A percentile compares a stretch with the other conserved stretches of the same genome.
These are phyloP conservation scores for Sarocladiaceae sp. DNA, from an alignment of 2,329 filamentous ascomycete species.

Conservation along the genomic window DNA sequence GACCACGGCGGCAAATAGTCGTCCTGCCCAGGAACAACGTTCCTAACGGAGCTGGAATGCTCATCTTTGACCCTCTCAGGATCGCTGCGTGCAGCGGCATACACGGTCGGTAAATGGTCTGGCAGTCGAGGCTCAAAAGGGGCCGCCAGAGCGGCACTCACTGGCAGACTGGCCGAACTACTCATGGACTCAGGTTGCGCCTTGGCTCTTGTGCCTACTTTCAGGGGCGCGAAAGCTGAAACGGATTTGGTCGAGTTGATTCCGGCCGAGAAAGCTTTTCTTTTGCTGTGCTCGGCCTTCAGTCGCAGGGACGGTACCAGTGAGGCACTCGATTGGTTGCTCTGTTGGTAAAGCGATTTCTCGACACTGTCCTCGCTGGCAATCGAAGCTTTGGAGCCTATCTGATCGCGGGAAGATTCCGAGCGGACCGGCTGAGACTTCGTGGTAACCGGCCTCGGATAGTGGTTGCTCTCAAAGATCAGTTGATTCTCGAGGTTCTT, in stretches of 20 bases:
- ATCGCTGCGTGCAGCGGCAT: conserved; percentile 16
- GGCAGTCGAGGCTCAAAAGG: conserved; percentile 36
- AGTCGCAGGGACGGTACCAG: neutral
- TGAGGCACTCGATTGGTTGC: neutral
- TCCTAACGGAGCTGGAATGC: no score
- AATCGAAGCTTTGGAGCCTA: conserved; percentile 12
- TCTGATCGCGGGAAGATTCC: conserved; percentile 12
- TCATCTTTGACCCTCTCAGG: neutral
- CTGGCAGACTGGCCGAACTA: conserved; percentile 32
- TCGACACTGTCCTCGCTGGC: conserved; percentile 12
- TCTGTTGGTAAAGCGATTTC: neutral
- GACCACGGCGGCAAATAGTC: neutral
- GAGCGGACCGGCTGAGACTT: conserved; percentile 16
- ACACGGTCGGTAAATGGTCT: neutral
- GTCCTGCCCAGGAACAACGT: neutral
- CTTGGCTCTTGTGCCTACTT: conserved; percentile 14
- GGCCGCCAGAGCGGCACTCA: conserved; percentile 41
- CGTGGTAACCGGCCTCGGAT: conserved; percentile 27
- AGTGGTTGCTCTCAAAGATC: conserved; percentile 36
- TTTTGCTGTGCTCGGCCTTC: neutral
- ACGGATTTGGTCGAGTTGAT: conserved; percentile 24
- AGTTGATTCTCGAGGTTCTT: conserved; percentile 37
- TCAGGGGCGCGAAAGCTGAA: conserved; percentile 15
- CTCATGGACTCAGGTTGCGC: conserved; percentile 26
- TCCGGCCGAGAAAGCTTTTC: conserved; percentile 13